Evolutionary conservation across 2,329 filamentous ascomycete genomes (phyloP).

Genomic region (Sporothrix luriei): DNA sequence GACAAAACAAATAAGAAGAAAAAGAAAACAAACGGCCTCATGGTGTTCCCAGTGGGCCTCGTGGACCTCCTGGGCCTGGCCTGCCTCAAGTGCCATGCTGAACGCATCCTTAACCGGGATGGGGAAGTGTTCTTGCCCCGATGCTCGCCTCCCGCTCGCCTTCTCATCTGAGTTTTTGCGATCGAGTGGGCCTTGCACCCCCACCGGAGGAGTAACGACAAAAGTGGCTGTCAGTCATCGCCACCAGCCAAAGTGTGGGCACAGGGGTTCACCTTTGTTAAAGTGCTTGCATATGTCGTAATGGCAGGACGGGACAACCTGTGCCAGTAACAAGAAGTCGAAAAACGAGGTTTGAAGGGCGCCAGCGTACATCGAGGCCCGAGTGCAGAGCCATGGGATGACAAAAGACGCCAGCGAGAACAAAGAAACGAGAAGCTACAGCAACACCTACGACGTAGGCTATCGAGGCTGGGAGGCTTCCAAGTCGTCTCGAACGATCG

Average conservation of each 20-base stretch:
- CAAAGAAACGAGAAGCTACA: background rate
- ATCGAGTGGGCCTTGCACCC: background rate
- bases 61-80: background rate
- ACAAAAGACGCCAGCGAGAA: background rate
- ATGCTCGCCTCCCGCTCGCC: too few relatives aligned
- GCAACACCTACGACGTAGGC: background rate
- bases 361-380: background rate
- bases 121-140: background rate
- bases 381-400: background rate
- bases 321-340: background rate
- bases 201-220: background rate
- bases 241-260: constrained; percentile 1
- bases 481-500: background rate
- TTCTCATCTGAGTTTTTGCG: background rate
- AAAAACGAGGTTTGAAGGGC: background rate
- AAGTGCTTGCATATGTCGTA: constrained; percentile 13
- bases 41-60: constrained; percentile 17
- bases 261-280: constrained; percentile 5
- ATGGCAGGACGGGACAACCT: too few relatives aligned
- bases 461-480: background rate
- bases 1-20: background rate
- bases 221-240: constrained; percentile 19
- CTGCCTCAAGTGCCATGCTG: background rate
- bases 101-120: background rate
- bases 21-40: background rate